Evolutionary conservation across 106 monocot species (phyloP), one percentile per base, ranked within the genome.

Genomic region (Acorus gramineus): DNA sequence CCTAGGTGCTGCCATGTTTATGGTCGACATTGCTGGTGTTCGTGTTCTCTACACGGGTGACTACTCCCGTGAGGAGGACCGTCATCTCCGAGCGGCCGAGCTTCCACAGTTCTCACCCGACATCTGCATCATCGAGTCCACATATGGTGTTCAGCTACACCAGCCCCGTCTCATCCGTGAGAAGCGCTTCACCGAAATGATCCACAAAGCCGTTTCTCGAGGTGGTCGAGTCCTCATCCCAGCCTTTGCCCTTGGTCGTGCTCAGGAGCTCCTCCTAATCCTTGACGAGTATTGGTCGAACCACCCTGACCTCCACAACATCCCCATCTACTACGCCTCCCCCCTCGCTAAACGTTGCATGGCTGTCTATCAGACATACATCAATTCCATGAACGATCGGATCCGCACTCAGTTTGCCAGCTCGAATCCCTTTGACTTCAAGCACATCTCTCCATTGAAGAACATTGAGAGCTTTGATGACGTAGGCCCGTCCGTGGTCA

Each of bases 361-460:
- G 98, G 85, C 91, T 57, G 98, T 98, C n/a, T 98, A 98, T 47
- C 98, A 98, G 73, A 98, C 98, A 3, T 98, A 98, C 69, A 98
- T 92, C 28, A 98, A 98, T 67, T 61, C 98, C 12, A 98, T 98
- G 98, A 98, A 88, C 50, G 98, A 98, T 64, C 76, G 98, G 73
- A 98, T 98, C 49, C 61, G 88, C 42, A 85, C 62, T 61, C 98
- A 88, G 66, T 92, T 84, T 81, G 83, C 88, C 12, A 85, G 77
- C 52, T 85, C 88, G 11, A 98, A 98, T 44, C 98, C 98, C 8
- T 98, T 98, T 49, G 83, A 89, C 52, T 98, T 98, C 73, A 92
- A 92, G 71, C 81, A 85, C 75, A 98, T 98, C 50, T 92, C 91
- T 47, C 66, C 91, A 1, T 67, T 98, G 67, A 98, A 92, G 66